A percentile compares a stretch with the other conserved stretches of the same genome.
Evolutionary conservation across 169 alveolate genomes (phyloP).

Genomic region (Neospora caninum): DNA sequence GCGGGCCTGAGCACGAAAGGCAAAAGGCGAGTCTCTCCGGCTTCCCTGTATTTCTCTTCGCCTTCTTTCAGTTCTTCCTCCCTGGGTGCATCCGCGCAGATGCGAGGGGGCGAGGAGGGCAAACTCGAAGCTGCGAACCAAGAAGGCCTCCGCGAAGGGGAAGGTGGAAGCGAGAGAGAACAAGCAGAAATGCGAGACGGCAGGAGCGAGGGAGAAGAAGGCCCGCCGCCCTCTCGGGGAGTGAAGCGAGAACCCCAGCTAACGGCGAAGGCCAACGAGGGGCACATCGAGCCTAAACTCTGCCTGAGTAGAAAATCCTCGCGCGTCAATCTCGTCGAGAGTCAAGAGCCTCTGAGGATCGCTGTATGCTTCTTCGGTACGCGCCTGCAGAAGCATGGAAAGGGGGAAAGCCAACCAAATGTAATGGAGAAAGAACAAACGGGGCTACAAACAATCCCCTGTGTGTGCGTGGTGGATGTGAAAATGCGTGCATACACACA

Average conservation of each 20-base stretch:
- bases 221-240: background rate
- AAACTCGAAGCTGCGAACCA: background rate
- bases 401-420: background rate
- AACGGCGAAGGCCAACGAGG: background rate
- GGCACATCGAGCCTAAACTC: background rate
- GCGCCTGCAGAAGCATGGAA: background rate
- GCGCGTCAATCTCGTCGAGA: background rate
- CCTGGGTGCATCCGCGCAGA: background rate
- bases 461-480: background rate
- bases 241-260: background rate
- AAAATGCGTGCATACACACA: background rate
- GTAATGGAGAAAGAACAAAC: background rate
- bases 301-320: constrained; percentile 13
- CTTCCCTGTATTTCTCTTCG: background rate
- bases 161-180: background rate
- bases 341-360: constrained; percentile 14
- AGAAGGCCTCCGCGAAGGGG: background rate
- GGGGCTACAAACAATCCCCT: background rate
- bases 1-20: background rate
- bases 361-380: constrained; percentile 17
- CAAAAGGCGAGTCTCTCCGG: background rate
- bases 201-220: background rate
- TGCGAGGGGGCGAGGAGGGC: background rate
- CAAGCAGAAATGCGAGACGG: background rate
- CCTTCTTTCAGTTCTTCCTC: background rate